Base-by-base conservation (phyloP, 495 filamentous ascomycete species). In the Letharia lupina region DNA sequence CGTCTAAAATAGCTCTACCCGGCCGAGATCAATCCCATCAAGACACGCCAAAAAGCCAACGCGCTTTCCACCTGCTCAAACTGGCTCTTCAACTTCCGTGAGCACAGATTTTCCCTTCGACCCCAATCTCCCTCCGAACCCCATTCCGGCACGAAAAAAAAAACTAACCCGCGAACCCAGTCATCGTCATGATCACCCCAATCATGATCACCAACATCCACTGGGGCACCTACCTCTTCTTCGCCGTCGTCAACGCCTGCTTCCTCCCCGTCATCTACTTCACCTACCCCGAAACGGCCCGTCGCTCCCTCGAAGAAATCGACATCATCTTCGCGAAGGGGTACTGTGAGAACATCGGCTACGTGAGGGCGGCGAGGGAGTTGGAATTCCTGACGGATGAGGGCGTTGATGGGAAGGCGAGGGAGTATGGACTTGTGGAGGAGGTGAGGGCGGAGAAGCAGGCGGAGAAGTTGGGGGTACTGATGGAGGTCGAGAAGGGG, bases 281-380 rank as follows among this genome's bases (percentile, higher is more conserved):
- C 77, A 89, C 88, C 77, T 91, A 89, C 73, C 88, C 89, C 9
- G 89, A 91, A 77, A 91, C 87, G 1, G 82, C 83, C 13, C 75
- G 79, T 47, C 85, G 89, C 61, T 86, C 83, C 50, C 80, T 93
- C 28, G 90, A 93, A 71, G 89, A 91, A 71, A 91, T 91, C 63
- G 90, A 93, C 73, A 79, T 91, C 62, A 87, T 89, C 74, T 90
- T 91, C 66, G 87, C 88, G 69, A 92, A 93, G 80, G 89, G 89
- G 5, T 84, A 84, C 70, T 74, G 77, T 37, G 90, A 93, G 75
- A 86, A 89, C 5, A 91, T 90, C 9, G 84, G 81, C 60, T 91
- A 91, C 65, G 88, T 95, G 48, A 78, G 76, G 64, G 91, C 89
- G 1, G 80, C 87, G 18, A 75, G 86, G 67, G 84, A 93, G 61